These are phyloP conservation scores for Pythium inflatum DNA, from an alignment of 352 stramenopile genomes.

Conservation along the genomic window DNA sequence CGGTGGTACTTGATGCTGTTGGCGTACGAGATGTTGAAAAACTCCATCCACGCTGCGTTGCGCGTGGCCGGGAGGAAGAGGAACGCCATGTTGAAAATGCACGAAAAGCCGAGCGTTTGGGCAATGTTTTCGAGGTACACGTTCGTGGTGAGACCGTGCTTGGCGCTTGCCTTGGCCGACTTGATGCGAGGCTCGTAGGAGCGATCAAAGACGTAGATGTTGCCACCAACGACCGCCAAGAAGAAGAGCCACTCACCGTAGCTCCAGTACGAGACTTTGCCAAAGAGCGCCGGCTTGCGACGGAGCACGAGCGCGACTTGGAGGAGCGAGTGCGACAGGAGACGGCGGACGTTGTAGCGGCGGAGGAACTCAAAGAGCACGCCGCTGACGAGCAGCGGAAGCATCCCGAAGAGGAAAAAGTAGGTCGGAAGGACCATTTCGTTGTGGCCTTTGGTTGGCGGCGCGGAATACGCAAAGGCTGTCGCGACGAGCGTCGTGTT, in stretches of 20 bases:
- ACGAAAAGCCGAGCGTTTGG: slow-evolving; percentile 35
- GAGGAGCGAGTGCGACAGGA: slow-evolving; percentile 39
- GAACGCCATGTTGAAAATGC: slow-evolving; percentile 52
- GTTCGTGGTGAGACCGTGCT: no score
- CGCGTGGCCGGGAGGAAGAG: slow-evolving; percentile 44
- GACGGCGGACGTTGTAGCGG: slow-evolving; percentile 44
- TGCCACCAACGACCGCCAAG: slow-evolving; percentile 27
- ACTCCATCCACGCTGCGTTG: slow-evolving; percentile 50
- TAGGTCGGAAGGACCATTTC: slow-evolving; percentile 66
- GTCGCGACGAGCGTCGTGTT: no score
- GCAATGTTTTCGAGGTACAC: slow-evolving; percentile 29
- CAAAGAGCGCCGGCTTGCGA: slow-evolving; percentile 41
- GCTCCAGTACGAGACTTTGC: slow-evolving; percentile 37
- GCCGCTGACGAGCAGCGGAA: slow-evolving; percentile 44
- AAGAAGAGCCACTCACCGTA: slow-evolving; percentile 53
- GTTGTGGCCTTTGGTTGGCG: slow-evolving; percentile 32
- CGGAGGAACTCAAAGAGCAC: slow-evolving; percentile 48
- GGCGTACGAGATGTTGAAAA: slow-evolving; percentile 50
- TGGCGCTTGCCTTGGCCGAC: slow-evolving; percentile 1
- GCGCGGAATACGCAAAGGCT: no score
- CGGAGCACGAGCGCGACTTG: slow-evolving; percentile 41
- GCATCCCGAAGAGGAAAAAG: slow-evolving; percentile 46
- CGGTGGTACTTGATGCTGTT: slow-evolving; percentile 56
- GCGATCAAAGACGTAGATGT: slow-evolving; percentile 29
- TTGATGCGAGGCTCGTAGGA: slow-evolving; percentile 19